Evolutionary conservation across 805 yeast species (phyloP).

Genomic region (Ogataea polymorpha): DNA sequence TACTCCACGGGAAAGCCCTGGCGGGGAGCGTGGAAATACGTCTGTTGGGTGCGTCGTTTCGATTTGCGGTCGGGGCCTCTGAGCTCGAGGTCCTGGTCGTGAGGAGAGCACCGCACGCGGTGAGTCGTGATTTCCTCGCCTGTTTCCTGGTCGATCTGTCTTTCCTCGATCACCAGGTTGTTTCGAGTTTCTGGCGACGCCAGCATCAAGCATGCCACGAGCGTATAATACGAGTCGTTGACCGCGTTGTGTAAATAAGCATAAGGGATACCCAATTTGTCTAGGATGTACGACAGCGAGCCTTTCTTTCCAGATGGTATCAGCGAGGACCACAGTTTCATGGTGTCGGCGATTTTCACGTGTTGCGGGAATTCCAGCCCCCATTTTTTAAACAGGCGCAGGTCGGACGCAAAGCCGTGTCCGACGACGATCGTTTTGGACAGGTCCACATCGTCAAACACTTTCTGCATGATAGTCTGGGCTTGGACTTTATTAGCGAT

Average conservation of each 20-base stretch:
- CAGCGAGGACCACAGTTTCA: slow-evolving; percentile 25
- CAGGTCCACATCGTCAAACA: slow-evolving; percentile 15
- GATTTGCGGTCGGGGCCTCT: slow-evolving; percentile 2
- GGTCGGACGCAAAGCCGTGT: slow-evolving; percentile 29
- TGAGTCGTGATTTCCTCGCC: background rate
- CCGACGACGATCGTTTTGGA: slow-evolving; percentile 26
- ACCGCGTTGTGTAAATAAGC: slow-evolving; percentile 32
- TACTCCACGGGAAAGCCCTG: background rate
- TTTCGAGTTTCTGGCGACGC: slow-evolving; percentile 26
- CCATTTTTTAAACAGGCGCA: slow-evolving; percentile 18
- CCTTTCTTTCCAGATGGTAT: slow-evolving; percentile 12
- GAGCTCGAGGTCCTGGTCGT: slow-evolving; percentile 13
- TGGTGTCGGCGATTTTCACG: slow-evolving; percentile 31
- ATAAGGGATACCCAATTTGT: slow-evolving; percentile 28
- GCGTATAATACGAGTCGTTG: slow-evolving; percentile 32
- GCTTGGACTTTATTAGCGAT: slow-evolving; percentile 17
- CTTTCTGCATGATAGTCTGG: slow-evolving; percentile 12
- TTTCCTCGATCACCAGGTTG: slow-evolving; percentile 13
- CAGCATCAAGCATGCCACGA: slow-evolving; percentile 27
- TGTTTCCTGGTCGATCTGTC: slow-evolving; percentile 4
- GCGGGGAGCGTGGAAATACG: slow-evolving; percentile 3
- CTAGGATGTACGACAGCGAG: slow-evolving; percentile 25
- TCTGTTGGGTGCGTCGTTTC: background rate
- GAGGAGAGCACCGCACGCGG: slow-evolving; percentile 17
- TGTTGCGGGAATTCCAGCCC: slow-evolving; percentile 16